Evolutionary conservation across 169 alveolate genomes (phyloP).

Genomic region (Perkinsus olseni): DNA sequence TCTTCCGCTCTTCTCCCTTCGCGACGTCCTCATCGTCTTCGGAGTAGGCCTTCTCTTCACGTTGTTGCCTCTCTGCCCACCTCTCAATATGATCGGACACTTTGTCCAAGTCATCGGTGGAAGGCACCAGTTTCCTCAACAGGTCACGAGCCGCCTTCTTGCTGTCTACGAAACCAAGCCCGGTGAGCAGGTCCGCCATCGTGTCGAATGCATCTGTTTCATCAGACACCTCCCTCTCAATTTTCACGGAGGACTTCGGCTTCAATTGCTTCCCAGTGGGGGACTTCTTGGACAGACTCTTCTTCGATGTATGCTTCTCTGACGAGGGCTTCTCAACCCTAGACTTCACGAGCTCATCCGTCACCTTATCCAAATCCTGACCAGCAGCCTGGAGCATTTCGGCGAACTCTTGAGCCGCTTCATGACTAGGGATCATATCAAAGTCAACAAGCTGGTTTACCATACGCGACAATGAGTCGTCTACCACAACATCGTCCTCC

Average conservation of each 20-base stretch:
- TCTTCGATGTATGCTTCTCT: neutral
- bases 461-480: neutral
- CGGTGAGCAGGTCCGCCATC: neutral
- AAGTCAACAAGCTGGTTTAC: neutral
- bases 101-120: neutral
- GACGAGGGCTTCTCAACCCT: neutral
- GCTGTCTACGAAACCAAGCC: neutral
- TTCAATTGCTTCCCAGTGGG: neutral
- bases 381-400: neutral
- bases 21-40: neutral
- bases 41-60: neutral
- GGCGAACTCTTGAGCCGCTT: neutral
- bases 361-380: neutral
- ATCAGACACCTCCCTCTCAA: neutral
- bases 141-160: neutral
- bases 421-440: neutral
- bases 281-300: neutral
- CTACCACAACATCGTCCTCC: neutral
- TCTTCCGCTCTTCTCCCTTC: neutral
- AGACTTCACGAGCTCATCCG: neutral
- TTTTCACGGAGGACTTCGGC: neutral
- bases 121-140: neutral
- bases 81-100: neutral
- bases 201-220: neutral
- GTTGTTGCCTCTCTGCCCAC: neutral